Base-by-base conservation (phyloP, 768 basidiomycete genomes). In the Boletus rubescentipes region DNA sequence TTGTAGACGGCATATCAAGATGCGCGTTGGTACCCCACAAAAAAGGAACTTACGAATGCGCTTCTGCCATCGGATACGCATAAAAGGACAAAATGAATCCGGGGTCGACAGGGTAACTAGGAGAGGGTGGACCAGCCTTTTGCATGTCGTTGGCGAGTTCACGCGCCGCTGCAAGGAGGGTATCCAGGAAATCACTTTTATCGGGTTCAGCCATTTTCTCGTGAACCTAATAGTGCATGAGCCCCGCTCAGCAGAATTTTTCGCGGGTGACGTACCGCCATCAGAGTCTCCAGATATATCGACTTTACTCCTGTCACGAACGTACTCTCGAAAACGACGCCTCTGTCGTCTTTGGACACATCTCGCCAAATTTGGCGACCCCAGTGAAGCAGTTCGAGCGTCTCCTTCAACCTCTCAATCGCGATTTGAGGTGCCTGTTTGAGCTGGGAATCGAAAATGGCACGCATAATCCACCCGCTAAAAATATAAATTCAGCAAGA, bases 321-420 rank as follows among this genome's bases (percentile, higher is more conserved):
- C 4, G 54, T 39, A n/a, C 44, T 21, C n/a, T 35, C 14, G 26
- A 53, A 52, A 20, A 52, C 30, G 9, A 3, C 36, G 12, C 44
- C 49, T 29, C 44, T 51, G 34, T 54, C 34, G 4, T 48, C 46
- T 14, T 39, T 21, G 8, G 14, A 6, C 29, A 40, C 41, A 9
- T 44, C 37, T 41, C 34, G 42, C 47, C 54, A 57, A 3, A 49
- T 37, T 50, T 40, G 54, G n/a, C 47, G 37, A 36, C 47, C 56
- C 43, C 48, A 43, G 20, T 29, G 9, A 45, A 58, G 45, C 3
- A 46, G 34, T 20, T 57, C 21, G 9, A 49, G 38, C 16, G 14
- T 32, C 9, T 29, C n/a, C 39, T 57, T 32, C 12, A 37, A 5
- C 21, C 10, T 16, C 39, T 58, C 16, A 40, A 43, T 31, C 5